Evolutionary conservation across 768 basidiomycete genomes (phyloP).

Genomic region (Chalciporus chontae): DNA sequence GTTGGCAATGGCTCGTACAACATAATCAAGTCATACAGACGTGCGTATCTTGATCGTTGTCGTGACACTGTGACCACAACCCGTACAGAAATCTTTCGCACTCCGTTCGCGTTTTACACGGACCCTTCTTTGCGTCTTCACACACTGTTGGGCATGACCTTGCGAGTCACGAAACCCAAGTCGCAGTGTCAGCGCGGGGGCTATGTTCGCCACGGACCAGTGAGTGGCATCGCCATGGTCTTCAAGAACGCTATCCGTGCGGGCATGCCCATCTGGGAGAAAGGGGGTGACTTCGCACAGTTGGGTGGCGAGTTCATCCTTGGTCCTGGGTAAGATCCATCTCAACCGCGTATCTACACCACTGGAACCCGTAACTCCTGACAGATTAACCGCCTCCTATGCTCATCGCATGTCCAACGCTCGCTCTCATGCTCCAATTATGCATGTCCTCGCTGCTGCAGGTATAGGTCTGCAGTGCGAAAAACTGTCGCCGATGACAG

Average conservation of each 20-base stretch:
- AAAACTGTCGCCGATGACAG: constrained; percentile 7
- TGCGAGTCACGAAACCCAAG: constrained; percentile 41
- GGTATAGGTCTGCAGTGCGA: constrained; percentile 37
- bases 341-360: constrained; percentile 5
- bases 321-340: constrained; percentile 54
- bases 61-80: neutral
- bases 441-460: constrained; percentile 62
- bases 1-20: constrained; percentile 76
- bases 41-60: constrained; percentile 33
- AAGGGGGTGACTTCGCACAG: constrained; percentile 72
- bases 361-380: neutral
- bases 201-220: constrained; percentile 63
- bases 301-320: constrained; percentile 89
- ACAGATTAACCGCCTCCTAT: constrained; percentile 62
- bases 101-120: constrained; percentile 73
- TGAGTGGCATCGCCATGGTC: constrained; percentile 73
- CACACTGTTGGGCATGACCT: constrained; percentile 71
- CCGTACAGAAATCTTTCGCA: constrained; percentile 60
- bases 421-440: constrained; percentile 70
- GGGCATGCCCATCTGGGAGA: constrained; percentile 80
- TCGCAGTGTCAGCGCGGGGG: constrained; percentile 43
- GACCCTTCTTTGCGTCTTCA: constrained; percentile 73
- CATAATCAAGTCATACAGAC: constrained; percentile 72
- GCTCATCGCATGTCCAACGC: constrained; percentile 84
- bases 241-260: constrained; percentile 65